Base-by-base conservation (phyloP, 2,329 filamentous ascomycete species). In the Penicillium oxalicum region DNA sequence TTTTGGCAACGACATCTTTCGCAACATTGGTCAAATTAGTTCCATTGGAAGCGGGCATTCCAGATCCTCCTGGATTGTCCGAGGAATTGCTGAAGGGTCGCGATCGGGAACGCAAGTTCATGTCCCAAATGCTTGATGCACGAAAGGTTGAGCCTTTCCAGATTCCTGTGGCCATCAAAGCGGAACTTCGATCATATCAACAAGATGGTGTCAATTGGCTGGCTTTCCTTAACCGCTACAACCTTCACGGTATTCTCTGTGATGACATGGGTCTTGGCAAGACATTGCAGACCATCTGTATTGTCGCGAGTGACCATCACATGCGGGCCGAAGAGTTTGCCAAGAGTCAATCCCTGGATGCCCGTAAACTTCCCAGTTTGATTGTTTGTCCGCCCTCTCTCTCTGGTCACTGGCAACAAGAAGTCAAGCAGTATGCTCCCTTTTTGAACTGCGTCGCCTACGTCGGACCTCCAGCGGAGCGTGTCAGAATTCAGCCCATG, bases 251-350 rank as follows among this genome's bases (percentile, higher is more conserved):
- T 42, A 96, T 98, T 69, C 87, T 98, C 51, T 98, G 93, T 66
- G 93, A 98, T 63, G 93, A 98, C 68, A 98, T 98, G 93, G 93
- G 93, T 63, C 86, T 98, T 27, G 93, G 93, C 43, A 98, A 98
- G 74, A 98, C 93, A 1, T 74, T 98, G 9, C 93, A 98, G 68
- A 98, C 94, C 0, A 81, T 98, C 24, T 98, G 93, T 69, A 98
- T 98, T 62, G 91, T 98, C 38, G 91, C 93, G 8, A 97, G 91
- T 70, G 93, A 98, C 66, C 93, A 98, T 65, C 91, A 98, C 67
- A 78, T 94, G 64, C 84, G 93, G 52, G 89, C 88, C 0, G 88
- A 96, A 63, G 90, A 97, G 64, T 97, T 86, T 66, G 83, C 83
- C 27, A 89, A 86, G 70, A 94, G 91, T 0, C 80, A 85, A 40